Evolutionary conservation across 192 early-diverging fungal species (phyloP).

Genomic region (Coemansia sp.): DNA sequence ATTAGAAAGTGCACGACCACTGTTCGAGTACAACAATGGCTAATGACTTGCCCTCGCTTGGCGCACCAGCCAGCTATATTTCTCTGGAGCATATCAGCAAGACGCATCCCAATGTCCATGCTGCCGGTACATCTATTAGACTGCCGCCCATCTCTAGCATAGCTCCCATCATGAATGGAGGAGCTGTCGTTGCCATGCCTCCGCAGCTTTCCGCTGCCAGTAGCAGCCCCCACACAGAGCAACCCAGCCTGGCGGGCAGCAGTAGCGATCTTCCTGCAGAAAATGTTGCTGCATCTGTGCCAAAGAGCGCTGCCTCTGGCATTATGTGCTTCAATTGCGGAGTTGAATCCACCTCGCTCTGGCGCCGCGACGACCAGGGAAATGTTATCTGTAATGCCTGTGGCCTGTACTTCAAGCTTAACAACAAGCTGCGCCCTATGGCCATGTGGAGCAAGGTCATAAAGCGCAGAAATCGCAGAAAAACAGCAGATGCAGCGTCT

Average conservation of each 20-base stretch:
- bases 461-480: constrained; percentile 66
- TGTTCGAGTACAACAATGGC: background rate
- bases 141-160: background rate
- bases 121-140: background rate
- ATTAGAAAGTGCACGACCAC: background rate
- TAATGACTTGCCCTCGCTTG: background rate
- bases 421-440: constrained; percentile 72
- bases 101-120: background rate
- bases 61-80: background rate
- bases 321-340: constrained; percentile 70
- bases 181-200: background rate
- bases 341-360: constrained; percentile 67
- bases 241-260: background rate
- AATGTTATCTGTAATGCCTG: constrained; percentile 88
- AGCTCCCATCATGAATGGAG: background rate
- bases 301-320: background rate
- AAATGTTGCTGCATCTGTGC: background rate
- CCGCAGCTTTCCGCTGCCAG: background rate
- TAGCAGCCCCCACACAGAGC: too few relatives aligned
- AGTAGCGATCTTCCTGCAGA: background rate
- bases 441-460: constrained; percentile 69
- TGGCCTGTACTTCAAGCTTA: constrained; percentile 85
- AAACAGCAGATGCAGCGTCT: background rate
- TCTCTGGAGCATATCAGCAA: background rate
- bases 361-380: constrained; percentile 70